Base-by-base conservation (phyloP, 2,329 filamentous ascomycete genomes). In the Stemphylium vesicarium region DNA sequence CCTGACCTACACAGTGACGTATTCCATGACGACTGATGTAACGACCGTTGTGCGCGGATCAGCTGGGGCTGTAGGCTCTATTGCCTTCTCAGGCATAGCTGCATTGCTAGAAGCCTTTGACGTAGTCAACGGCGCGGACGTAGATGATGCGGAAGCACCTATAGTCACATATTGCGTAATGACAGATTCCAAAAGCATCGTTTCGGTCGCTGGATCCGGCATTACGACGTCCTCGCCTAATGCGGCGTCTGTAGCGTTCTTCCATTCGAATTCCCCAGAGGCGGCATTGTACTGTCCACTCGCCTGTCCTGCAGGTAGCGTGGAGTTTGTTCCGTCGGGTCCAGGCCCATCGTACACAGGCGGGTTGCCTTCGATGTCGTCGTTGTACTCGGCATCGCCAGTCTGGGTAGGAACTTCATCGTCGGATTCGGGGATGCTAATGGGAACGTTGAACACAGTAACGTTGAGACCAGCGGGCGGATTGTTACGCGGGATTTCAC, bases 381-480 rank as follows among this genome's bases (percentile, higher is more conserved):
- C 48, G 1, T 66, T 59, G 42, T 71, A 71, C 24, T 65, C 60
- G 12, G 62, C 52, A 1, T 57, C 38, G 18, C 68, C 68, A 15
- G 57, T 57, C 67, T 64, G 68, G 11, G 50, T 53, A 0, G 70
- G 68, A 1, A 73, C 70, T 12, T 73, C 66, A 8, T 53, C 58
- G 4, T 69, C 62, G 6, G 62, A 64, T 1, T 62, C 36, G 0
- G 70, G 69, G 1, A 73, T 60, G 2, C 54, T 60, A 3, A 72
- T 54, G 11, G 68, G 64, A 0, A 71, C 59, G 36, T 50, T 69
- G 32, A 68, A 64, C 0, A 73, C 62, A 0, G 68, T 70, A 6
- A 73, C 69, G 29, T 70, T 72, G 18, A 73, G 60, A n/a, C 68
- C 70, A 2, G 52, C 41, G 4, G 70, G 69, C 1, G 70, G 63